Base-by-base conservation (phyloP, 495 filamentous ascomycete species). In the Penicillium simplicissimum region DNA sequence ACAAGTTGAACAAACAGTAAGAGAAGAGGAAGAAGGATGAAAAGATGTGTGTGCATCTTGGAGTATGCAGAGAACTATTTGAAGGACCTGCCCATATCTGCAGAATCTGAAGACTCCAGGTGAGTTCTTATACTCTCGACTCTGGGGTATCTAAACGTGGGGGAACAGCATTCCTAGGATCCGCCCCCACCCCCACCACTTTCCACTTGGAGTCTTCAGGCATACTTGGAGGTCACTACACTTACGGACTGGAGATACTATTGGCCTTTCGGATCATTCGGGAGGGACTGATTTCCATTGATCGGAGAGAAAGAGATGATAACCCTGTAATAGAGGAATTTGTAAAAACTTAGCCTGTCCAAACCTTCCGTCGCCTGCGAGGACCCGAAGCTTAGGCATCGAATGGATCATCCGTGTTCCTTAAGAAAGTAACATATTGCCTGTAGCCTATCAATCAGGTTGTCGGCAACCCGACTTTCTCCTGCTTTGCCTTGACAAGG, bases 171-270 rank as follows among this genome's bases (percentile, higher is more conserved):
- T 45, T 6, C 49, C 33, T 14, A 21, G 28, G 28, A 9, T 63
- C 63, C 63, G 51, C 63, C 68, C 68, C 69, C 69, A 63, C 69
- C 66, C 69, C 66, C 69, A 61, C 69, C 65, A 60, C 64, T 57
- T 55, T 7, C 4, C 28, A 31, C 21, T 48, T 14, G 45, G 21
- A 28, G 45, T 48, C 3, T 31, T 31, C 45, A 48, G 45, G 45
- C 45, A 23, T 28, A 23, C 45, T 25, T 25, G 23, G 23, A 8
- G 21, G 45, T 48, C 45, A 48, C 11, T 4, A 31, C 28, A 31
- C 23, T 48, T 14, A 6, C 25, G 4, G 4, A 48, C 21, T 25
- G 23, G 21, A 48, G 13, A 28, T 48, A 14, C 40, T 15, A 52
- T 63, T 45, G 51, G 36, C 13, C 45, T 48, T 10, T 28, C 45